These are phyloP conservation scores for Cladosporium sp. DNA, from an alignment of 2,329 filamentous ascomycete species.

Conservation along the genomic window DNA sequence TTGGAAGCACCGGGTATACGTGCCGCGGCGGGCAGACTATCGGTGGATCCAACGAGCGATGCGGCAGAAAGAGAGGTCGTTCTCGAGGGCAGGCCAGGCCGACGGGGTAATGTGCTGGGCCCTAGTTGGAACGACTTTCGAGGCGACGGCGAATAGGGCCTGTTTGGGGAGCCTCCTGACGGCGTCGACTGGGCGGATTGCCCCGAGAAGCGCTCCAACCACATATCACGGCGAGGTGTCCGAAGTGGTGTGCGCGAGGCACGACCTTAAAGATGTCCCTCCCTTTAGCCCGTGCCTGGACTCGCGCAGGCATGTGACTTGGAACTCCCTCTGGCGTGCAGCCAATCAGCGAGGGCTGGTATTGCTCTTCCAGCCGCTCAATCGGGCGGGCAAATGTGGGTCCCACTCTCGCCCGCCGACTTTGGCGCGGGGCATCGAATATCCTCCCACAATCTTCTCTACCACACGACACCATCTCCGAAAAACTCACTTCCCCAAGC, in stretches of 20 bases:
- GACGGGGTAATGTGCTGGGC: constrained; percentile 61
- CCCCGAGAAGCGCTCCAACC: constrained; percentile 79
- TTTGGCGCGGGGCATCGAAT: constrained; percentile 4
- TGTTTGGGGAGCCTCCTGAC: constrained; percentile 53
- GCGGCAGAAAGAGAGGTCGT: constrained; percentile 74
- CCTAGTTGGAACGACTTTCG: constrained; percentile 63
- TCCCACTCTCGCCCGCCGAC: neutral
- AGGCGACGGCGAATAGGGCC: constrained; percentile 65
- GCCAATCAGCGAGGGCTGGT: neutral
- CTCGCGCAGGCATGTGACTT: constrained; percentile 7
- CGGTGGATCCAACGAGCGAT: constrained; percentile 65
- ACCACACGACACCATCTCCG: constrained; percentile 8
- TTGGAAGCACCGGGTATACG: constrained; percentile 62
- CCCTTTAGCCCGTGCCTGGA: neutral
- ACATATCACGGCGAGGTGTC: constrained; percentile 51
- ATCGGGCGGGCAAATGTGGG: no score
- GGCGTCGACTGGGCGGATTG: constrained; percentile 64
- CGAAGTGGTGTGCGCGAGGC: neutral
- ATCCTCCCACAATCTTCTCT: constrained; percentile 11
- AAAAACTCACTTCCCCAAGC: constrained; percentile 11
- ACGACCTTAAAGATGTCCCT: neutral
- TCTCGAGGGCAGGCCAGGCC: constrained; percentile 62
- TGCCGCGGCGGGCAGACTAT: constrained; percentile 63
- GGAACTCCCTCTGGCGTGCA: neutral
- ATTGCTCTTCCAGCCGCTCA: neutral